phyloP scores from a whole-genome alignment of 352 stramenopile species.

The Globisporangium okanoganense region DNA sequence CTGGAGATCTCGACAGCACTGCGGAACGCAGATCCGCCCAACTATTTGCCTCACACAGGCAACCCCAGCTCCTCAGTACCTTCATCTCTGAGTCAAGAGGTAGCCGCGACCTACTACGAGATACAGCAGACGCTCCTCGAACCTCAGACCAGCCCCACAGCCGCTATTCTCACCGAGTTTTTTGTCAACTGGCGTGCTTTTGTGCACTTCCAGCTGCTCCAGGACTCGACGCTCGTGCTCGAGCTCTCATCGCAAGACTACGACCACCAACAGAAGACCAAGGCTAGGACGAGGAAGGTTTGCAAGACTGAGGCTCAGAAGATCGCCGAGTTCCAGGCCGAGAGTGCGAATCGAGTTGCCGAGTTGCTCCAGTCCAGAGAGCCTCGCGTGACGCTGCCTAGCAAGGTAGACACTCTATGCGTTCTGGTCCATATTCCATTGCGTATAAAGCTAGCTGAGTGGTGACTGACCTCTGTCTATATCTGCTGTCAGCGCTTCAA shows the following conservation, averaged over 20 bases:
- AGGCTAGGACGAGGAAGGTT: conserved; percentile 3
- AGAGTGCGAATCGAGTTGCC: background rate
- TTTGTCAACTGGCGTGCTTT: conserved; percentile 51
- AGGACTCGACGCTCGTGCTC: conserved; percentile 34
- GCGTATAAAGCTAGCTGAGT: background rate
- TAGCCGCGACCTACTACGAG: conserved; percentile 3
- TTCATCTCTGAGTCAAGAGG: background rate
- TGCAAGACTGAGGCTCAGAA: conserved; percentile 12
- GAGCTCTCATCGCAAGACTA: conserved; percentile 9
- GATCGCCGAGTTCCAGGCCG: conserved; percentile 8
- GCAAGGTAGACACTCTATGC: background rate
- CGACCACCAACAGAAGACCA: conserved; percentile 15
- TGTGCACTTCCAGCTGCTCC: conserved; percentile 46
- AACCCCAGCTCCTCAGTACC: background rate
- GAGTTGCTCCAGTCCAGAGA: background rate
- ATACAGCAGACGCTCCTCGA: conserved; percentile 7
- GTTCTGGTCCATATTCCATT: background rate
- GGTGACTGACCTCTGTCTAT: background rate
- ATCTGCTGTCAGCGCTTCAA: conserved; percentile 31
- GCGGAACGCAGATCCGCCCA: conserved; percentile 25
- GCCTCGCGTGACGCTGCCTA: background rate
- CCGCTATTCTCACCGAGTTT: conserved; percentile 25
- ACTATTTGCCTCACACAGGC: conserved; percentile 9
- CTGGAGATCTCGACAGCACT: conserved; percentile 17
- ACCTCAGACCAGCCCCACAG: background rate